Conservation (phyloP, 2,329 filamentous ascomycete species). For the Coccinonectria pachysandricola region DNA sequence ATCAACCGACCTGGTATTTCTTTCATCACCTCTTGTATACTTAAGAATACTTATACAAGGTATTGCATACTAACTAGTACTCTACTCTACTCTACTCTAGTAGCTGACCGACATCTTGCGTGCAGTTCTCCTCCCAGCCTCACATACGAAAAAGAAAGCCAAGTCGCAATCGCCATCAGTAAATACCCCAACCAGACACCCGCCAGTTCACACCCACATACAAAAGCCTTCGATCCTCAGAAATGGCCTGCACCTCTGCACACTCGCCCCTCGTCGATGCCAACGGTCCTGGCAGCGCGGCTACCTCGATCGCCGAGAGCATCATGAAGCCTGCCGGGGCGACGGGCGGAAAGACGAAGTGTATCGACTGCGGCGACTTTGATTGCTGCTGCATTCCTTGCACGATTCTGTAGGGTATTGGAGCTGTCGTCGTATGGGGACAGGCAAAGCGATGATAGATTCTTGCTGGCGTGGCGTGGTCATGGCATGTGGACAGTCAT, state of each 20-base stretch:
- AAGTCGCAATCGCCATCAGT: no score
- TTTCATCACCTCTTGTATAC: no score
- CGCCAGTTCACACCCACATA: conserved; percentile 1
- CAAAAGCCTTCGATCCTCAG: no score
- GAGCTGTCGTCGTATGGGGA: background rate
- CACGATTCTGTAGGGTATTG: conserved; percentile 34
- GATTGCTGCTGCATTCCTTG: conserved; percentile 48
- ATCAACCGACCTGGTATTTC: no score
- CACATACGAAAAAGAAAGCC: no score
- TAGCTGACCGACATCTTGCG: no score
- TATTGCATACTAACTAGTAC: no score
- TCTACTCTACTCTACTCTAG: no score
- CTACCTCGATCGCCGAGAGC: conserved; percentile 37
- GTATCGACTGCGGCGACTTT: conserved; percentile 20
- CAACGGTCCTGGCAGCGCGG: conserved; percentile 39
- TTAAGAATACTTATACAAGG: no score
- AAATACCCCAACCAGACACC: conserved; percentile 2
- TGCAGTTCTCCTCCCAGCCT: no score
- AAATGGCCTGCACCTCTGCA: conserved; percentile 16
- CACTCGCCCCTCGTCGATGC: conserved; percentile 14
- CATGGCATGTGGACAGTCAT: no score
- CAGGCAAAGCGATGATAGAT: conserved; percentile 2
- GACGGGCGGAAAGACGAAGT: conserved; percentile 25
- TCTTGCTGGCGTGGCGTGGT: no score
- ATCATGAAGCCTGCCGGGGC: conserved; percentile 40